Conservation (phyloP, 2,329 filamentous ascomycete genomes). For the Penicillium sp. region DNA sequence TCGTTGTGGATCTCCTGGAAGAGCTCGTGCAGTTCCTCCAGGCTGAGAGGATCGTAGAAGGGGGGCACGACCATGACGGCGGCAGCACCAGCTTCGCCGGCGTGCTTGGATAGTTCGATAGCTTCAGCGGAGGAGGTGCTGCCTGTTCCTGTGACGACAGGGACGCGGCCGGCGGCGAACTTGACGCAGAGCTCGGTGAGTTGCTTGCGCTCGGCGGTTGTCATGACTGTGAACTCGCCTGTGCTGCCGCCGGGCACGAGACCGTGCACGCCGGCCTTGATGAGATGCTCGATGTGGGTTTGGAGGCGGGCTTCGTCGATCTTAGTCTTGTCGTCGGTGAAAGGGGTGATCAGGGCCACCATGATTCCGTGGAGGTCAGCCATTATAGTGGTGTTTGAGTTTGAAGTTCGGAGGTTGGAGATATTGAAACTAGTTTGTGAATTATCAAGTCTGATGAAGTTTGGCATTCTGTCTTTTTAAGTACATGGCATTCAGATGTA, state of each 20-base stretch:
- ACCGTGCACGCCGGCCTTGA: slow-evolving; percentile 50
- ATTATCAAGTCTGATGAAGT: not conserved
- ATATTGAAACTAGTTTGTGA: not conserved
- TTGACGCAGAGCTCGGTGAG: slow-evolving; percentile 39
- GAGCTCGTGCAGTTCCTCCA: slow-evolving; percentile 42
- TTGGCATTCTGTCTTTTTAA: not conserved
- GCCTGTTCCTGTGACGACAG: slow-evolving; percentile 38
- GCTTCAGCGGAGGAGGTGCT: slow-evolving; percentile 44
- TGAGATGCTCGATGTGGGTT: slow-evolving; percentile 49
- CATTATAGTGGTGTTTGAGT: slow-evolving; percentile 8
- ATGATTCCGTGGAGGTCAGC: slow-evolving; percentile 42
- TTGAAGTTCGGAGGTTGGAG: not conserved
- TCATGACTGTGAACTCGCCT: slow-evolving; percentile 52
- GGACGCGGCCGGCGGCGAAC: slow-evolving; percentile 27
- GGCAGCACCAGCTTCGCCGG: slow-evolving; percentile 40
- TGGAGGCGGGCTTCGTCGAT: slow-evolving; percentile 45
- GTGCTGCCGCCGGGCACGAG: slow-evolving; percentile 54
- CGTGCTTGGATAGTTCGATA: slow-evolving; percentile 45
- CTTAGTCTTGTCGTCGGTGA: slow-evolving; percentile 43
- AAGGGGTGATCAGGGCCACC: slow-evolving; percentile 53
- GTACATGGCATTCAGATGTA: not conserved
- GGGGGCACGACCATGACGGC: slow-evolving; percentile 54
- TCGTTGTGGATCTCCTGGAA: slow-evolving; percentile 45
- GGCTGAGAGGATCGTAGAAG: slow-evolving; percentile 50
- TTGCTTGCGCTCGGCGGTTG: slow-evolving; percentile 48